phyloP scores from a whole-genome alignment of 768 basidiomycete genomes.

The Phaffia tasmanica region DNA sequence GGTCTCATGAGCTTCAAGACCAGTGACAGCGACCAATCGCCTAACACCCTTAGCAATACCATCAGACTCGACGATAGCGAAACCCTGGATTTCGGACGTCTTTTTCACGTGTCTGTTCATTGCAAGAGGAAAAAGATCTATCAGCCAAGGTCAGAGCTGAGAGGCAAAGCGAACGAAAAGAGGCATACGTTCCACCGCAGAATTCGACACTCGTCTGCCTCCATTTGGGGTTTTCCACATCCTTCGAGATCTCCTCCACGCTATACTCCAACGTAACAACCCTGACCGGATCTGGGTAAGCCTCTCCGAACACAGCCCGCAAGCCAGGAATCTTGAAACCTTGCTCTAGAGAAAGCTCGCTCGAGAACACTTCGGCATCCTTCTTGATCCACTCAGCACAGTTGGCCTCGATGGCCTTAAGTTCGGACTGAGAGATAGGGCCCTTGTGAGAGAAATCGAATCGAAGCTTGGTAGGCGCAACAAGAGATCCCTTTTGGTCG shows the following conservation, averaged over 20 bases:
- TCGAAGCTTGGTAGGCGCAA: slow-evolving; percentile 86
- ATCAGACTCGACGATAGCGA: slow-evolving; percentile 87
- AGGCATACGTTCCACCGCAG: slow-evolving; percentile 87
- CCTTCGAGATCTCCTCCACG: slow-evolving; percentile 71
- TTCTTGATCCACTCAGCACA: slow-evolving; percentile 79
- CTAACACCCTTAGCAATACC: slow-evolving; percentile 98
- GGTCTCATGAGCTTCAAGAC: slow-evolving; percentile 78
- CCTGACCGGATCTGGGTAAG: slow-evolving; percentile 93
- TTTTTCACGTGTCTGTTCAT: slow-evolving; percentile 70
- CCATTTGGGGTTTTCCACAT: slow-evolving; percentile 86
- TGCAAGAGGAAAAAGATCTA: not conserved
- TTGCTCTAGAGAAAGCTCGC: slow-evolving; percentile 64
- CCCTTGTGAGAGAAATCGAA: slow-evolving; percentile 98
- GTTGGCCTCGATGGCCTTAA: slow-evolving; percentile 70
- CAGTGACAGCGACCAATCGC: slow-evolving; percentile 85
- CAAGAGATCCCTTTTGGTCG: slow-evolving; percentile 95
- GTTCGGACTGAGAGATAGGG: slow-evolving; percentile 62
- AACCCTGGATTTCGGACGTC: slow-evolving; percentile 93
- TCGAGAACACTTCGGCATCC: slow-evolving; percentile 78
- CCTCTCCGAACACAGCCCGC: slow-evolving; percentile 92
- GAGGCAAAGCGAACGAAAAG: not conserved
- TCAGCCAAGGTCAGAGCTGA: not conserved
- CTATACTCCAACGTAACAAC: slow-evolving; percentile 84
- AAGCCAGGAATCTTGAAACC: slow-evolving; percentile 85
- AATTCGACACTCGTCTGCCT: slow-evolving; percentile 84